Evolutionary conservation across 768 basidiomycete genomes (phyloP).

Genomic region (Piloderma croceum): DNA sequence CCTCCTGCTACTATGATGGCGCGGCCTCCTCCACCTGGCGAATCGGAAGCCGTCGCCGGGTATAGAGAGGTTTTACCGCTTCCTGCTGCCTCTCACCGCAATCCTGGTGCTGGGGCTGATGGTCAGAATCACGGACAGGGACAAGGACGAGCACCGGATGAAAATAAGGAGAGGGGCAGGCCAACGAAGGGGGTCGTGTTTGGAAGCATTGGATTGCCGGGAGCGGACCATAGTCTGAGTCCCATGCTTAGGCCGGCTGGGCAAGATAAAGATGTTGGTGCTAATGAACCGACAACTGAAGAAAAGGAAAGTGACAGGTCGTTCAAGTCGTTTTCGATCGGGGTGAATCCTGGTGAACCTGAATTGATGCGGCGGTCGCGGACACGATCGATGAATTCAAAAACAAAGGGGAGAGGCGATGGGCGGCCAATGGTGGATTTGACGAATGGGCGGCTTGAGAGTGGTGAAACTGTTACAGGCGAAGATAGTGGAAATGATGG

Average conservation of each 20-base stretch:
- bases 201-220: constrained; percentile 41
- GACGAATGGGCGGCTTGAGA: constrained; percentile 14
- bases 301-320: constrained; percentile 22
- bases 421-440: constrained; percentile 23
- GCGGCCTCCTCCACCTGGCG: constrained; percentile 28
- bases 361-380: constrained; percentile 26
- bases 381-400: constrained; percentile 20
- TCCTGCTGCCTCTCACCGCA: constrained; percentile 15
- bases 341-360: constrained; percentile 34
- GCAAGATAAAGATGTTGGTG: not conserved
- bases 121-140: not conserved
- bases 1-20: constrained; percentile 27
- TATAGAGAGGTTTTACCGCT: constrained; percentile 27
- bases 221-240: constrained; percentile 16
- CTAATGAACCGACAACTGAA: constrained; percentile 12
- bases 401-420: not conserved
- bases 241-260: constrained; percentile 17
- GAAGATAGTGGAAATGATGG: not conserved
- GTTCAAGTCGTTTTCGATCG: constrained; percentile 40
- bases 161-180: constrained; percentile 4
- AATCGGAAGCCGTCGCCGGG: constrained; percentile 30
- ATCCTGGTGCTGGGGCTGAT: constrained; percentile 5
- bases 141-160: not conserved
- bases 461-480: too few relatives aligned
- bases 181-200: constrained; percentile 39